These are phyloP conservation scores for Globisporangium emineosum DNA, from an alignment of 352 stramenopile genomes.

Conservation along the genomic window DNA sequence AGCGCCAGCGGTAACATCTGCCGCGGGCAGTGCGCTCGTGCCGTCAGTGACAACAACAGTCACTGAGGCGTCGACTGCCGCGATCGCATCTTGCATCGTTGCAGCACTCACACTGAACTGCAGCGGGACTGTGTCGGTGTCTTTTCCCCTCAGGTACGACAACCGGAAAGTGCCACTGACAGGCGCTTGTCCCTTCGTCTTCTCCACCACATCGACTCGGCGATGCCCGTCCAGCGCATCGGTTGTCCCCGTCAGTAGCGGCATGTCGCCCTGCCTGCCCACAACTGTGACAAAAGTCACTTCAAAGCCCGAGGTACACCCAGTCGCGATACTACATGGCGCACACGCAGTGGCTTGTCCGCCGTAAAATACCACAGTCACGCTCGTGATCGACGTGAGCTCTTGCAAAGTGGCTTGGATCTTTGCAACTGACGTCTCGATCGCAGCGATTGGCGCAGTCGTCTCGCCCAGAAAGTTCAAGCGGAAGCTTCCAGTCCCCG, in stretches of 20 bases:
- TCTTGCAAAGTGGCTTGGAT: conserved; percentile 91
- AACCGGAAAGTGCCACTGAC: conserved; percentile 91
- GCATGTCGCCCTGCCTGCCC: conserved; percentile 84
- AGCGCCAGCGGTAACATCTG: conserved; percentile 34
- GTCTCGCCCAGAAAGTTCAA: conserved; percentile 85
- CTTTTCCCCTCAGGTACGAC: conserved; percentile 76
- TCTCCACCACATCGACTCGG: conserved; percentile 80
- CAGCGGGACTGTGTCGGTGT: conserved; percentile 71
- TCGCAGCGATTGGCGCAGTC: conserved; percentile 83
- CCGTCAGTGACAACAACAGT: conserved; percentile 69
- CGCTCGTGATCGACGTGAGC: conserved; percentile 80
- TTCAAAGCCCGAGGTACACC: conserved; percentile 71
- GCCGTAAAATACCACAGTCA: conserved; percentile 75
- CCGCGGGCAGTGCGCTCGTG: conserved; percentile 33
- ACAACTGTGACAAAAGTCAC: conserved; percentile 89
- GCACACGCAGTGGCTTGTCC: conserved; percentile 62
- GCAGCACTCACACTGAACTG: conserved; percentile 42
- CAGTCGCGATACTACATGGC: conserved; percentile 44
- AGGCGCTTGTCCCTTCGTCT: conserved; percentile 77
- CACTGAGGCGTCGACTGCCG: conserved; percentile 80
- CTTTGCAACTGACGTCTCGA: conserved; percentile 57
- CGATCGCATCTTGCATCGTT: conserved; percentile 67
- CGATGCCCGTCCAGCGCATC: conserved; percentile 88
- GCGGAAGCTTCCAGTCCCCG: conserved; percentile 75
- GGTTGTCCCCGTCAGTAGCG: conserved; percentile 78